Evolutionary conservation across 2,329 filamentous ascomycete species (phyloP).

Genomic region (Seiridium cupressi): DNA sequence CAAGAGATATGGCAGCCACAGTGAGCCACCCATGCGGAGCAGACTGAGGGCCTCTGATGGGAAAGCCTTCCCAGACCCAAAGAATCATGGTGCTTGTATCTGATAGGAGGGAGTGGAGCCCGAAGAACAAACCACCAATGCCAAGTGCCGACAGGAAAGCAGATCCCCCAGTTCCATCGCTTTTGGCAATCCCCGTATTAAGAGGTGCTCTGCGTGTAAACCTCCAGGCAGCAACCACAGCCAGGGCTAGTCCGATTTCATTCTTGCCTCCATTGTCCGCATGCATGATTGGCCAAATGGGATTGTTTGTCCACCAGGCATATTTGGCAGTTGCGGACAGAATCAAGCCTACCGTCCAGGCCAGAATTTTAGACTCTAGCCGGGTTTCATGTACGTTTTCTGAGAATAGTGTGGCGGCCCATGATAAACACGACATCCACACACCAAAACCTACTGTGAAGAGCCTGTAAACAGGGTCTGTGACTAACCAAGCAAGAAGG

Average conservation of each 20-base stretch:
- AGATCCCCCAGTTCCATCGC: constrained; percentile 57
- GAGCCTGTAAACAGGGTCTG: constrained; percentile 71
- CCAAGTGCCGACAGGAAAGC: constrained; percentile 72
- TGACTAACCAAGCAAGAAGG: constrained; percentile 75
- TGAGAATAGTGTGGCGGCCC: constrained; percentile 77
- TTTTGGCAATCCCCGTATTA: constrained; percentile 32
- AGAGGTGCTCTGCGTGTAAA: constrained; percentile 68
- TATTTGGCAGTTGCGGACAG: constrained; percentile 89
- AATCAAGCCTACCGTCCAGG: constrained; percentile 78
- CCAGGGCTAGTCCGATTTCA: constrained; percentile 74
- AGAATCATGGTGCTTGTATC: constrained; percentile 99
- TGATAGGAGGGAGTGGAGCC: constrained; percentile 86
- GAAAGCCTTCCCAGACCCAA: constrained; percentile 97
- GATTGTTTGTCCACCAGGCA: constrained; percentile 91
- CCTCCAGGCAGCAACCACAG: constrained; percentile 70
- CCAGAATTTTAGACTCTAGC: constrained; percentile 78
- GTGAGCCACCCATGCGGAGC: constrained; percentile 89
- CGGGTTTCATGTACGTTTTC: constrained; percentile 72
- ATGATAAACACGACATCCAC: constrained; percentile 76
- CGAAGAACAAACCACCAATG: constrained; percentile 82
- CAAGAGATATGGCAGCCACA: constrained; percentile 80
- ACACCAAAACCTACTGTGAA: constrained; percentile 81
- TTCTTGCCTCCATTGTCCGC: constrained; percentile 90
- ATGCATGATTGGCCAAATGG: constrained; percentile 94
- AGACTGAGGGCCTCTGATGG: constrained; percentile 81